Evolutionary conservation across 495 filamentous ascomycete species (phyloP).

Genomic region (Jackrogersella multiformis): DNA sequence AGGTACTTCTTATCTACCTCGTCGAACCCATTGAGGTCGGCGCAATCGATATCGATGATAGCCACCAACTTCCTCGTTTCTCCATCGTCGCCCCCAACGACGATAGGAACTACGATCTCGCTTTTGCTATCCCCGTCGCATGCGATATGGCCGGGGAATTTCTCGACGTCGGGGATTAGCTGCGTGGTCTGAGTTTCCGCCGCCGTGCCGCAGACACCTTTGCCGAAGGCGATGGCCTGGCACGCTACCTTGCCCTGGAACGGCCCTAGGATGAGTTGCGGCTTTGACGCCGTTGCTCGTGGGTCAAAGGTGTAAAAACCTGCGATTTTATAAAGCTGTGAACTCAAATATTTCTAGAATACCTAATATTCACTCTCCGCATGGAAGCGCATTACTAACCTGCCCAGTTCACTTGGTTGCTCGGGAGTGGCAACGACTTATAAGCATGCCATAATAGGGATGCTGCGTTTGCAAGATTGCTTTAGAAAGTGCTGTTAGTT

Average conservation of each 20-base stretch:
- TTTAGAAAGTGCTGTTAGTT: constrained; percentile 46
- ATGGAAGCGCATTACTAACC: constrained; percentile 55
- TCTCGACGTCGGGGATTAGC: constrained; percentile 76
- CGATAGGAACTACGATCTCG: constrained; percentile 90
- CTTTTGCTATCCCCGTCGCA: constrained; percentile 84
- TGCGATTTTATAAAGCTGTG: constrained; percentile 34
- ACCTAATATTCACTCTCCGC: too few relatives aligned
- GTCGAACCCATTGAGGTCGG: constrained; percentile 75
- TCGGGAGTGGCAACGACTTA: constrained; percentile 78
- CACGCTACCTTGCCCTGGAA: constrained; percentile 92
- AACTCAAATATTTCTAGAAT: background rate
- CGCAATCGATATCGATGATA: constrained; percentile 91
- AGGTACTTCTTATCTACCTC: constrained; percentile 73
- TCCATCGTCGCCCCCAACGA: constrained; percentile 50
- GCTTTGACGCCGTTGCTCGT: constrained; percentile 53
- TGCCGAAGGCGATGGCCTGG: constrained; percentile 80
- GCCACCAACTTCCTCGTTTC: constrained; percentile 69
- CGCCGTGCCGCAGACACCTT: constrained; percentile 86
- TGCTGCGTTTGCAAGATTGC: constrained; percentile 85
- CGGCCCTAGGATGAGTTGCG: constrained; percentile 78
- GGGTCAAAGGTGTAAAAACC: constrained; percentile 85
- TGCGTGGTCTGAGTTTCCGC: constrained; percentile 70
- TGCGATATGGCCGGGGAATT: constrained; percentile 90
- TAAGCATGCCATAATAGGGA: constrained; percentile 89
- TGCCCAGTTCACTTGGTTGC: constrained; percentile 82